Percentiles rank a stretch among this genome's conserved stretches.
These are phyloP conservation scores for Psilocybe tampanensis DNA, from an alignment of 768 basidiomycete genomes.

Conservation along the genomic window DNA sequence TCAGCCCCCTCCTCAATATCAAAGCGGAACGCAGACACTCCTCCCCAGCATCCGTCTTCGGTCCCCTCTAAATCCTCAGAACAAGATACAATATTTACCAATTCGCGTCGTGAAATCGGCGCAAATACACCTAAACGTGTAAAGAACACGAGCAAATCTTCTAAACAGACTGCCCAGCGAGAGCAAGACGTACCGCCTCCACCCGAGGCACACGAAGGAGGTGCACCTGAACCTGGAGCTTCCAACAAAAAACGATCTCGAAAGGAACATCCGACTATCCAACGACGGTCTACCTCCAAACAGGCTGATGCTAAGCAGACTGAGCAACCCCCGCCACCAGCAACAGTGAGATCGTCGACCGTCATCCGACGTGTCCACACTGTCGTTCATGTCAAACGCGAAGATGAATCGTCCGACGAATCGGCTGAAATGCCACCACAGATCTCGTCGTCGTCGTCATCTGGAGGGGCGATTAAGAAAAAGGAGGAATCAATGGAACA, in stretches of 20 bases:
- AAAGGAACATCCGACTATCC: not conserved
- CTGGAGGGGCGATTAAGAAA: slow-evolving; percentile 4
- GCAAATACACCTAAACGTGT: not conserved
- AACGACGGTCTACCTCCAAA: not conserved
- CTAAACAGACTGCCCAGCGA: not conserved
- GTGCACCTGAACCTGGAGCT: not conserved
- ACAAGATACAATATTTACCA: slow-evolving; percentile 1
- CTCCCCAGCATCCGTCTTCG: slow-evolving; percentile 23
- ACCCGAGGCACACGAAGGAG: not conserved
- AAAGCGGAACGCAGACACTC: slow-evolving; percentile 28
- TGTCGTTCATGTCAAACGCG: slow-evolving; percentile 65
- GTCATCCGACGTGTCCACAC: slow-evolving; percentile 70
- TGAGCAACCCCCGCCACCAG: not conserved
- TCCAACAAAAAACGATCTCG: slow-evolving; percentile 1
- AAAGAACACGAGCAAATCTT: no score
- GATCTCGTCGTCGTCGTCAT: not conserved
- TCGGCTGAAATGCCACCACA: not conserved
- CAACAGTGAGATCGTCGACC: slow-evolving; percentile 22
- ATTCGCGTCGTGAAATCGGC: not conserved
- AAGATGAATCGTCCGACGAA: slow-evolving; percentile 48
- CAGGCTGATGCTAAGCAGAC: not conserved
- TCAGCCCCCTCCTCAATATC: slow-evolving; percentile 32
- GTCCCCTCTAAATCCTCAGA: slow-evolving; percentile 27
- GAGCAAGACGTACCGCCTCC: not conserved
- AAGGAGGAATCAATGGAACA: slow-evolving; percentile 14